Evolutionary conservation across 2,329 filamentous ascomycete species (phyloP), one percentile per base, ranked within the genome.

Genomic region (Neonectria neomacrospora): DNA sequence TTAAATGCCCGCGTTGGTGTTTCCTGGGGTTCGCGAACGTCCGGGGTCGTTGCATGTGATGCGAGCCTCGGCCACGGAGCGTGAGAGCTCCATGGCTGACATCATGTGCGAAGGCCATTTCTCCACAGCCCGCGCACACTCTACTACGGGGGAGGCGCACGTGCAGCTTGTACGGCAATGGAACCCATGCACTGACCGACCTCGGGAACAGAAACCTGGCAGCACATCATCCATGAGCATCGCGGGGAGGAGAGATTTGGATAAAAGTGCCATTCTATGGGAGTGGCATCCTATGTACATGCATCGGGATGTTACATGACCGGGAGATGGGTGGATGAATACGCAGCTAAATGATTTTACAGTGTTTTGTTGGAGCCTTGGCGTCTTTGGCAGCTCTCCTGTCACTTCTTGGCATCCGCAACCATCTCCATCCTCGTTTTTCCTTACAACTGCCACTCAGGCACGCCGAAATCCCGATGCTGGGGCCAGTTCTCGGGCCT

Each of bases 401-500:
- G 37, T 41, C 44, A 18, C 32, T 52, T 47, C 37, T 26, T 28
- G 16, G 37, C 54, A 9, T 9, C 32, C 5, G 44, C 44, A n/a
- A n/a, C 28, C 39, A 30, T 47, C 22, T 16, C 28, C 42, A 12
- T 53, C 54, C 16, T 42, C 22, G 11, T 34, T 5, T 57, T 50
- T 10, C 47, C 20, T 57, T 70, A 81, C 58, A 81, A 60, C 58
- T 79, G 76, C 80, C 80, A 81, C 39, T 79, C 76, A 12, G 80
- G 79, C n/a, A 81, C 75, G 10, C 74, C 73, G 70, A 81, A 81
- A 66, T 81, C 73, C 54, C 79, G 73, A 50, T 77, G 73, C 62
- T 77, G 73, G 4, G 80, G 80, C 80, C 80, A 81, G 44, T 80
- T 68, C 56, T 80, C 78, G 23, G 74, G 75, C 67, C 80, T 81